Conservation (phyloP, 2,329 filamentous ascomycete species). For the Sporothrix brasiliensis region DNA sequence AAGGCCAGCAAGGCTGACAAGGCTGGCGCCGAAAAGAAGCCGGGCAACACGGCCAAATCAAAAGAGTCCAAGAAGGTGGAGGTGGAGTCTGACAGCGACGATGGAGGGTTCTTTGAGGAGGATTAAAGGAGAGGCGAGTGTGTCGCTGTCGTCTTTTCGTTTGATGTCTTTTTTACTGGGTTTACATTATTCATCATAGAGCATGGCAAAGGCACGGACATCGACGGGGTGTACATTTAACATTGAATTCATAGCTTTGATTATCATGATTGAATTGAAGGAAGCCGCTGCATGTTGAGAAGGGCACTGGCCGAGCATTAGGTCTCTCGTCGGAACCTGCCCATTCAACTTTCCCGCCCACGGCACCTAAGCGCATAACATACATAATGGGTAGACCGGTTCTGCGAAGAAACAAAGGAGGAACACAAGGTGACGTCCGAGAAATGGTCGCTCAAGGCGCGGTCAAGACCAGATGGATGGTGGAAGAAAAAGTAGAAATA, state of each 20-base stretch:
- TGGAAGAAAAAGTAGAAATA: background rate
- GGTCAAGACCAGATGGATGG: background rate
- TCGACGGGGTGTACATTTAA: too few relatives aligned
- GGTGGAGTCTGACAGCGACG: conserved; percentile 38
- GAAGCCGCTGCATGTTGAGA: background rate
- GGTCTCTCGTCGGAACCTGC: background rate
- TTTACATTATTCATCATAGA: background rate
- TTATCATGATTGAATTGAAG: background rate
- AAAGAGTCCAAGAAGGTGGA: conserved; percentile 5
- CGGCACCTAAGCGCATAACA: background rate
- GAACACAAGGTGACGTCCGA: background rate
- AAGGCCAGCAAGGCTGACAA: conserved; percentile 5
- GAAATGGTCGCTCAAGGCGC: background rate
- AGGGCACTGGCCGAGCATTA: background rate
- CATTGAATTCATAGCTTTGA: conserved; percentile 21
- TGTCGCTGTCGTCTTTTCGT: background rate
- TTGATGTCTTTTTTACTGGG: background rate
- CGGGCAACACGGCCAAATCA: conserved; percentile 17
- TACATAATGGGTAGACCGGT: background rate
- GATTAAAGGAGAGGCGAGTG: conserved; percentile 26
- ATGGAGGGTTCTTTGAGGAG: conserved; percentile 62
- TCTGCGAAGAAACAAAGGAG: background rate
- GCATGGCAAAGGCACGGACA: background rate
- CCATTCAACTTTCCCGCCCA: too few relatives aligned
- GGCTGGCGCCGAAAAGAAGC: conserved; percentile 18